These are phyloP conservation scores for Hygrophoropsis aurantiaca DNA, from an alignment of 768 basidiomycete genomes.

Conservation along the genomic window DNA sequence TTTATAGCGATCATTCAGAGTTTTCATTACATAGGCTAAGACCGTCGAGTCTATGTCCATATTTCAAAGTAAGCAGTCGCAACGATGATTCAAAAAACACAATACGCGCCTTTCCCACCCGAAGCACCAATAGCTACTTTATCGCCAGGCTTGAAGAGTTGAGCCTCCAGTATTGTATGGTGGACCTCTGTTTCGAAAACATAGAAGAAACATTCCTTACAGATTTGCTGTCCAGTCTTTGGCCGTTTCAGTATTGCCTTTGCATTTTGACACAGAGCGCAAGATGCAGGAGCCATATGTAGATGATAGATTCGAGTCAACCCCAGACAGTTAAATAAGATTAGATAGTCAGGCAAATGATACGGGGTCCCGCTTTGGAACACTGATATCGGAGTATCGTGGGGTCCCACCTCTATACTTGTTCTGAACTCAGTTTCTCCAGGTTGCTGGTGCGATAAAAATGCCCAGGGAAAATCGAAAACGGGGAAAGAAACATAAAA, in stretches of 20 bases:
- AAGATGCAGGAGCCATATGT: conserved; percentile 79
- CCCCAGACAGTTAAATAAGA: no score
- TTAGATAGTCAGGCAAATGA: no score
- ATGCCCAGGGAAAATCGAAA: conserved; percentile 81
- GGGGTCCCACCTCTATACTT: no score
- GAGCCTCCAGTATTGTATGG: conserved; percentile 84
- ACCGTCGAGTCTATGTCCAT: conserved; percentile 96
- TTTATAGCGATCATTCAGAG: conserved; percentile 88
- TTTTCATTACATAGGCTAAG: conserved; percentile 95
- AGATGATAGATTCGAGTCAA: not conserved
- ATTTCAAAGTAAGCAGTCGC: conserved; percentile 1
- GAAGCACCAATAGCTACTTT: conserved; percentile 96
- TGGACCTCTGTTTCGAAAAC: conserved; percentile 99
- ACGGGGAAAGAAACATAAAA: conserved; percentile 75
- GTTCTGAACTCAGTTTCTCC: no score
- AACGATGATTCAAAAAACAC: not conserved
- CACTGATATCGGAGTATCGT: no score
- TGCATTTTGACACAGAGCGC: conserved; percentile 71
- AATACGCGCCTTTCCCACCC: conserved; percentile 85
- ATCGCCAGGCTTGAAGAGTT: conserved; percentile 86
- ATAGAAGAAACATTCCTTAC: conserved; percentile 92
- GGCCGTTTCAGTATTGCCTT: conserved; percentile 91
- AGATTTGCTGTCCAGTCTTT: conserved; percentile 97
- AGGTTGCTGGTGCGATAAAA: conserved; percentile 77
- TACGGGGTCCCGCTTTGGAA: no score